Base-by-base conservation (phyloP, 306 rosid genomes). In the Cicer arietinum region DNA sequence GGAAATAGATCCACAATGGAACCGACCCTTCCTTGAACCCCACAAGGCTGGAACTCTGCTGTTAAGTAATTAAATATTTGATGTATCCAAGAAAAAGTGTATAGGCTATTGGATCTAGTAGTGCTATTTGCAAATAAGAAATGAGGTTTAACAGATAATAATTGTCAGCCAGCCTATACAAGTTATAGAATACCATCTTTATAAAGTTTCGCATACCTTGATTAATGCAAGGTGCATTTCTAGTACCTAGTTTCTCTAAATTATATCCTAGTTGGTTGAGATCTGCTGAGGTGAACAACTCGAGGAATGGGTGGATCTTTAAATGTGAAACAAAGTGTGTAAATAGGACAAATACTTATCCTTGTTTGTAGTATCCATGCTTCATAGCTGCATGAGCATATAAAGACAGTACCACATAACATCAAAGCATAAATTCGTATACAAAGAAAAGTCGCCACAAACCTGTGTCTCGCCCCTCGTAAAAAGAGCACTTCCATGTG, bases 391-490 rank as follows among this genome's bases (percentile, higher is more conserved):
- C 59, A 56, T 17, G 48, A 8, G 65, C 63, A 69, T 58, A 79
- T 57, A 64, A 20, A 78, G 69, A 50, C 74, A 79, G 40, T 46
- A 71, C 44, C 48, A 35, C 22, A 30, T 22, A 79, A 41, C 51
- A 73, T 58, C 44, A 74, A 7, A 74, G 69, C 51, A 73, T 69
- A 68, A 71, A 54, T 78, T 71, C 12, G 60, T 25, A 50, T 63
- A 37, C 9, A 83, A 48, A 53, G 81, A 66, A 74, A 51, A 56
- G 50, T 53, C 63, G 43, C 62, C 70, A 57, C 74, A 76, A 57
- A 94, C 99, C 99, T 94, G 99, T 67, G 99, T 94, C 81, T 94
- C 99, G 16, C 99, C 99, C 73, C 99, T 90, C 8, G 99, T 94
- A 74, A 94, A 94, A 81, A 92, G 96, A 40, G 99, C 80, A 85